phyloP scores from a whole-genome alignment of 495 filamentous ascomycete species.

The Podospora pseudopauciseta region DNA sequence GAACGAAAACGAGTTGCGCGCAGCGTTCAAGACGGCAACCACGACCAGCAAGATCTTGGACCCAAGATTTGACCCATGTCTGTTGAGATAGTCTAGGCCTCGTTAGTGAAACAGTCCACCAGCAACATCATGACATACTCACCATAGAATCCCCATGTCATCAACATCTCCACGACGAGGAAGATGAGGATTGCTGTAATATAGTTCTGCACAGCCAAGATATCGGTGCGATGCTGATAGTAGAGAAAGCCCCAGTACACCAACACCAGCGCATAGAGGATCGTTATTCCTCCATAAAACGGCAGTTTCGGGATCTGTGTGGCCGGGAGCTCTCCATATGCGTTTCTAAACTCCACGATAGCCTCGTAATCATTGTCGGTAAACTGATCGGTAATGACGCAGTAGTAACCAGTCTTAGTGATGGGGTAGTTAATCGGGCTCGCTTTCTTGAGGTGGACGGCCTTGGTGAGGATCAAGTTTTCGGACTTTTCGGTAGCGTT shows the following conservation, averaged over 20 bases:
- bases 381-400: constrained; percentile 73
- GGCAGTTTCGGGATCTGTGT: constrained; percentile 95
- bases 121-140: constrained; percentile 14
- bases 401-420: constrained; percentile 91
- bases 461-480: constrained; percentile 69
- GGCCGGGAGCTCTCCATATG: constrained; percentile 92
- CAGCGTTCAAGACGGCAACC: constrained; percentile 88
- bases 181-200: constrained; percentile 97
- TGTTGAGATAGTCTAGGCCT: constrained; percentile 76
- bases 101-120: neutral
- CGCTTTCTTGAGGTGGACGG: constrained; percentile 76
- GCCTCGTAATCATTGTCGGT: constrained; percentile 64
- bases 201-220: constrained; percentile 98
- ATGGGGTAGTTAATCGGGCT: constrained; percentile 73
- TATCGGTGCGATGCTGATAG: constrained; percentile 88
- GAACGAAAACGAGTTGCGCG: constrained; percentile 95
- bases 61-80: constrained; percentile 76
- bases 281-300: constrained; percentile 93
- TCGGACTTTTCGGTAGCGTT: constrained; percentile 66
- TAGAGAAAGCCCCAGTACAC: constrained; percentile 88
- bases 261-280: constrained; percentile 85
- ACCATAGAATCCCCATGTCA: constrained; percentile 97
- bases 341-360: constrained; percentile 87
- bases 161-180: constrained; percentile 89
- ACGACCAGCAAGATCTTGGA: constrained; percentile 83